Percentiles rank a stretch among this genome's conserved stretches.
Evolutionary conservation across 768 basidiomycete genomes (phyloP).

Genomic region (Suillus spraguei): DNA sequence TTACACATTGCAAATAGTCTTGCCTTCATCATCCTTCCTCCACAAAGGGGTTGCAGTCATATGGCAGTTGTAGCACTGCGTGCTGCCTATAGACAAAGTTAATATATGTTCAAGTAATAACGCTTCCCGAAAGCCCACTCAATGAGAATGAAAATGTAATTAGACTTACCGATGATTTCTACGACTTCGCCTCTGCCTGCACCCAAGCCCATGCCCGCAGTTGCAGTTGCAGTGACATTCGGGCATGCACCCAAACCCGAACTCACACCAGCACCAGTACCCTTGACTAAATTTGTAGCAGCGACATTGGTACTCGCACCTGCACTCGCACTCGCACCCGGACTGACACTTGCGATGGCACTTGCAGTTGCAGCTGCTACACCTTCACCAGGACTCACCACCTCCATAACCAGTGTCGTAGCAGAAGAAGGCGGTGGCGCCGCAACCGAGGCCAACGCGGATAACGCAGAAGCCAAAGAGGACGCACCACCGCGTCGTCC

Average conservation of each 20-base stretch:
- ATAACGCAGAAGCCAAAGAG: background rate
- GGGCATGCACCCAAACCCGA: slow-evolving; percentile 25
- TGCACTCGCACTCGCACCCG: slow-evolving; percentile 18
- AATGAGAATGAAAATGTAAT: slow-evolving; percentile 15
- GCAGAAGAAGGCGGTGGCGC: background rate
- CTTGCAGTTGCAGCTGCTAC: no score
- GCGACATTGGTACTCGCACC: slow-evolving; percentile 24
- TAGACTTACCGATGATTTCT: slow-evolving; percentile 69
- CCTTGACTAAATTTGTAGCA: slow-evolving; percentile 23
- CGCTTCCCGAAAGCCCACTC: background rate
- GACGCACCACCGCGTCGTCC: slow-evolving; percentile 41
- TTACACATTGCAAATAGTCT: slow-evolving; percentile 90
- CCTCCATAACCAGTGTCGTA: background rate
- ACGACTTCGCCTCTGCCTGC: slow-evolving; percentile 54
- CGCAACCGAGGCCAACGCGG: background rate
- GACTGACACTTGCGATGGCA: slow-evolving; percentile 32
- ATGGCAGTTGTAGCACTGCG: slow-evolving; percentile 90
- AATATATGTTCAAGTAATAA: slow-evolving; percentile 23
- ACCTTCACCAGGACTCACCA: background rate
- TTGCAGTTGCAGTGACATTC: background rate
- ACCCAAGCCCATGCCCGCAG: slow-evolving; percentile 30
- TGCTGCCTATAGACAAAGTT: slow-evolving; percentile 38
- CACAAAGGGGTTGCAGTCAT: slow-evolving; percentile 87
- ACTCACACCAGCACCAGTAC: slow-evolving; percentile 20
- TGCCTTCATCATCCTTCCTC: slow-evolving; percentile 90